Evolutionary conservation across 2,329 filamentous ascomycete species (phyloP).

Genomic region (Eutypa lata): DNA sequence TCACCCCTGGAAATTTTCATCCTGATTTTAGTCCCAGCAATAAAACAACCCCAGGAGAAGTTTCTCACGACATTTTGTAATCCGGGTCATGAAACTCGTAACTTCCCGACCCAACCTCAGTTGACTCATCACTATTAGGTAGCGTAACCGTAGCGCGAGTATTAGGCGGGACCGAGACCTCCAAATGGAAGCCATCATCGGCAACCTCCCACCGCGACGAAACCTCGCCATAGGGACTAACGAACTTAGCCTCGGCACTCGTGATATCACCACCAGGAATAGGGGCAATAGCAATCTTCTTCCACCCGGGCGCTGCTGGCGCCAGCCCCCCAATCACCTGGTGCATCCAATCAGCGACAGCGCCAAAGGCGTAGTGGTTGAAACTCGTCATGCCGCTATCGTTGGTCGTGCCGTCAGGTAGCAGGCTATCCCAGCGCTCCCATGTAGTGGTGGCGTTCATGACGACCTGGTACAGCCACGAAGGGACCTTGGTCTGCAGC

Average conservation of each 20-base stretch:
- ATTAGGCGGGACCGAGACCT: conserved; percentile 21
- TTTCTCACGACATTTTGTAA: neutral
- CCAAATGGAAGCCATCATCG: conserved; percentile 16
- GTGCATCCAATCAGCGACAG: conserved; percentile 46
- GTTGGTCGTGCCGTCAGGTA: conserved; percentile 42
- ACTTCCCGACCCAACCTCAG: neutral
- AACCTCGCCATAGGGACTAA: conserved; percentile 31
- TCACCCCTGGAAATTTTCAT: too few relatives aligned
- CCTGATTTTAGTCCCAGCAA: neutral
- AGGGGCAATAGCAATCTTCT: conserved; percentile 32
- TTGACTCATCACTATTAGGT: conserved; percentile 4
- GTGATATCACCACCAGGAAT: conserved; percentile 35
- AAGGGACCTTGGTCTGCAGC: conserved; percentile 40
- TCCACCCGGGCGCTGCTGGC: conserved; percentile 38
- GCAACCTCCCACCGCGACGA: conserved; percentile 25
- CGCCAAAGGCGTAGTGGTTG: conserved; percentile 49
- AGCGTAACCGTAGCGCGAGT: conserved; percentile 17
- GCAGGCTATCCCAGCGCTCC: conserved; percentile 49
- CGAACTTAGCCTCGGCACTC: conserved; percentile 24
- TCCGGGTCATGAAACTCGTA: neutral
- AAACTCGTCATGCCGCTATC: conserved; percentile 46
- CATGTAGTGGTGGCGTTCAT: conserved; percentile 47
- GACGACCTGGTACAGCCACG: conserved; percentile 46
- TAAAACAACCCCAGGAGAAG: neutral
- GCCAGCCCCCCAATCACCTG: conserved; percentile 38